Percentiles rank a stretch among this genome's conserved stretches.
Evolutionary conservation across 441 rosid species (phyloP).

Genomic region (Capsella rubella): DNA sequence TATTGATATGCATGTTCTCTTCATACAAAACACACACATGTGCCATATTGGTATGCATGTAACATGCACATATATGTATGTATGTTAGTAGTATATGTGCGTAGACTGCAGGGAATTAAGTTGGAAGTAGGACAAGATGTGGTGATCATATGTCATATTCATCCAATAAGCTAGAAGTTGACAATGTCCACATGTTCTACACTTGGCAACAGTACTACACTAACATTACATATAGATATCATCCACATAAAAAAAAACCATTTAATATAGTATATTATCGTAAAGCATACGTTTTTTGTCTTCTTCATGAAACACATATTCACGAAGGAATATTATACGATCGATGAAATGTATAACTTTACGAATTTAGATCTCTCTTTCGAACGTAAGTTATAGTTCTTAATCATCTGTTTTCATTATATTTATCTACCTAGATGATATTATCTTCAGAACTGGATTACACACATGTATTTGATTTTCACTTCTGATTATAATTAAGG

Average conservation of each 20-base stretch:
- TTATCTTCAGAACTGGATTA: not conserved
- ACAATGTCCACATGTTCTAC: constrained; percentile 40
- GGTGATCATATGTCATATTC: constrained; percentile 32
- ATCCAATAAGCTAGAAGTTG: constrained; percentile 29
- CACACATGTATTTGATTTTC: not conserved
- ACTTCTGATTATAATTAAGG: not conserved
- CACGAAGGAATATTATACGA: constrained; percentile 12
- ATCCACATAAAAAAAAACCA: constrained; percentile 34
- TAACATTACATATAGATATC: constrained; percentile 3
- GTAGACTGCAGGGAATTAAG: constrained; percentile 3
- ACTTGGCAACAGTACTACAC: constrained; percentile 18
- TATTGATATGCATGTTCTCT: too few relatives aligned
- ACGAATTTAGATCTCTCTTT: not conserved
- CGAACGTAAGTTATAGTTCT: constrained; percentile 6
- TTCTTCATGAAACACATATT: constrained; percentile 18
- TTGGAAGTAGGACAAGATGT: not conserved
- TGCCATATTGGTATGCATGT: not conserved
- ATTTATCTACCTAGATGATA: not conserved
- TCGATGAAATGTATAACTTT: not conserved
- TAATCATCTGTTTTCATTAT: not conserved
- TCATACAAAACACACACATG: not conserved
- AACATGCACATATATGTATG: not conserved
- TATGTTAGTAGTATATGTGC: not conserved
- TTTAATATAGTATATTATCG: not conserved
- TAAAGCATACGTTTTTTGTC: constrained; percentile 16